Evolutionary conservation across 805 yeast species (phyloP).

Genomic region (Metschnikowia dekortorum): DNA sequence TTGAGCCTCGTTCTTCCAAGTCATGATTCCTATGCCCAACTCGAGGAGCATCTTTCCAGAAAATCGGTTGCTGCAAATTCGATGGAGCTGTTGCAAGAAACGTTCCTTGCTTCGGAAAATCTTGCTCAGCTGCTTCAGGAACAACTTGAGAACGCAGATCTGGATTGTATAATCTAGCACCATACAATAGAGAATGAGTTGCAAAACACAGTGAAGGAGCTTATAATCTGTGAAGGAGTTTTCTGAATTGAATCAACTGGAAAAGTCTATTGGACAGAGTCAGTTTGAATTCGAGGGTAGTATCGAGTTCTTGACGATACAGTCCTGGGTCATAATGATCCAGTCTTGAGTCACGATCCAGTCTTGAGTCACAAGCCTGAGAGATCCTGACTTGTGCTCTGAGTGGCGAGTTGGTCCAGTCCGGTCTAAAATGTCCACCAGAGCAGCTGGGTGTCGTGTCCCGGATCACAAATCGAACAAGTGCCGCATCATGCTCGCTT

Average conservation of each 20-base stretch:
- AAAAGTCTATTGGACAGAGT: conserved; percentile 45
- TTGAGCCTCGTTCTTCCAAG: no score
- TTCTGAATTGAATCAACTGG: conserved; percentile 47
- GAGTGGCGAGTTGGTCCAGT: no score
- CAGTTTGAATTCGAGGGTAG: conserved; percentile 37
- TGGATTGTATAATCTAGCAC: conserved; percentile 32
- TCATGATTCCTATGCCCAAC: background rate
- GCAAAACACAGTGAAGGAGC: conserved; percentile 22
- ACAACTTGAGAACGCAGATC: conserved; percentile 32
- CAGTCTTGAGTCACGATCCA: no score
- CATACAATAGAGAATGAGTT: conserved; percentile 37
- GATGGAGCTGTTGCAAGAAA: background rate
- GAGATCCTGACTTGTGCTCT: no score
- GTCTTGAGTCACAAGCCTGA: no score
- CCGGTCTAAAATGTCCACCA: no score
- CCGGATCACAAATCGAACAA: no score
- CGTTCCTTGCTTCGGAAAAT: conserved; percentile 19
- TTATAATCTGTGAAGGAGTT: conserved; percentile 43
- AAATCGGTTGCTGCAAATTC: background rate
- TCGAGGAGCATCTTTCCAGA: conserved; percentile 2
- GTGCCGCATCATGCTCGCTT: no score
- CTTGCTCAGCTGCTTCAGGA: conserved; percentile 25
- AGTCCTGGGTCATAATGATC: no score
- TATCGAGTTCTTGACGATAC: no score
- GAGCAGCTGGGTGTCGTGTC: no score